Percentiles rank a stretch among this genome's conserved stretches.
These are phyloP conservation scores for Cynanchum wilfordii DNA, from an alignment of 257 asterid genomes.

Conservation along the genomic window DNA sequence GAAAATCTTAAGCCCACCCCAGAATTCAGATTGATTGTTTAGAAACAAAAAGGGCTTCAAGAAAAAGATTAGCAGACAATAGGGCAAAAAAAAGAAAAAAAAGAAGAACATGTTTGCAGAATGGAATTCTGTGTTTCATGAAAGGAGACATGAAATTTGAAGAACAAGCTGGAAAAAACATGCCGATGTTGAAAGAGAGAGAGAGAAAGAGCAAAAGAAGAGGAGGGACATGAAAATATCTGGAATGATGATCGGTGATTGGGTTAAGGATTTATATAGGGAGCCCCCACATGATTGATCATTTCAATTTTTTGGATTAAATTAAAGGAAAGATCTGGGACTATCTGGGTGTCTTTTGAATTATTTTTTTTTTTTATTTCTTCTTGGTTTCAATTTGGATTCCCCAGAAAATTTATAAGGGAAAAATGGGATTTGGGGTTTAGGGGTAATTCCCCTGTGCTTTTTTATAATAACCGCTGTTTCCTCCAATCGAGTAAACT, in stretches of 20 bases:
- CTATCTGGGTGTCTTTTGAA: not conserved
- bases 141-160: slow-evolving; percentile 7
- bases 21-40: not conserved
- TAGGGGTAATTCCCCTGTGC: not conserved
- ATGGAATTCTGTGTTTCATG: not conserved
- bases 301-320: not conserved
- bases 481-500: not conserved
- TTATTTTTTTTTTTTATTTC: too few species aligned
- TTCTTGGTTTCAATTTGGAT: not conserved
- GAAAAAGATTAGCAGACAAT: not conserved
- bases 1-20: not conserved
- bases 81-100: not conserved
- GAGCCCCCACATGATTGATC: not conserved
- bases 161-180: not conserved
- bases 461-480: not conserved
- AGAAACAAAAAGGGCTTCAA: not conserved
- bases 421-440: not conserved
- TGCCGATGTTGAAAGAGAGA: not conserved
- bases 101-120: not conserved
- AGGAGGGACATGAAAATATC: slow-evolving; percentile 11
- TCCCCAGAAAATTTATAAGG: not conserved
- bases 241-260: not conserved
- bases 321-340: not conserved
- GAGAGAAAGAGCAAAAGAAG: not conserved
- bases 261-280: slow-evolving; percentile 1